phyloP scores from a whole-genome alignment of 2,329 filamentous ascomycete genomes.

The Penicillium sp. region DNA sequence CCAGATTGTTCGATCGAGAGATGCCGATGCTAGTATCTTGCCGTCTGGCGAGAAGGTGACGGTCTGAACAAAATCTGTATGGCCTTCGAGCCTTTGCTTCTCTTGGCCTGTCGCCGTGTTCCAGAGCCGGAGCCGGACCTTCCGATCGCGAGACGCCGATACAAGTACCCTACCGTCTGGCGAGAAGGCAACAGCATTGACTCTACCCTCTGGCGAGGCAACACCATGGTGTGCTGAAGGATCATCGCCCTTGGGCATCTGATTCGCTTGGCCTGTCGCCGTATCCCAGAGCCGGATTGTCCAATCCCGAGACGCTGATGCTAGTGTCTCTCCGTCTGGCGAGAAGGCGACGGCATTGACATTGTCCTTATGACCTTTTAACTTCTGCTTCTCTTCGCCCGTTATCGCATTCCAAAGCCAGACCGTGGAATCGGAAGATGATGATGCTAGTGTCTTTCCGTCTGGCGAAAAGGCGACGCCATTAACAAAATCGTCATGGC shows the following conservation, averaged over 20 bases:
- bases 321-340: background rate
- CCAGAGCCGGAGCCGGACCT: background rate
- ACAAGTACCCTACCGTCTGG: background rate
- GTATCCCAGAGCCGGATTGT: background rate
- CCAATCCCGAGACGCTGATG: background rate
- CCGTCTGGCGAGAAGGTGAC: background rate
- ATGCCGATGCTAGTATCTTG: background rate
- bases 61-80: background rate
- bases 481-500: too few relatives aligned
- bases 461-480: too few relatives aligned
- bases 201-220: too few relatives aligned
- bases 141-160: background rate
- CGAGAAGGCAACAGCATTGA: background rate
- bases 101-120: background rate
- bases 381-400: background rate
- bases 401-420: too few relatives aligned
- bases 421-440: too few relatives aligned
- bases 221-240: background rate
- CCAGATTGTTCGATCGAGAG: background rate
- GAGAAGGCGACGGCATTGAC: background rate
- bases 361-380: background rate
- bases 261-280: slow-evolving; percentile 3
- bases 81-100: background rate
- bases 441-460: too few relatives aligned
- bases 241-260: slow-evolving; percentile 6